Base-by-base conservation (phyloP, 163 green algal genomes). In the Volvox carteri region DNA sequence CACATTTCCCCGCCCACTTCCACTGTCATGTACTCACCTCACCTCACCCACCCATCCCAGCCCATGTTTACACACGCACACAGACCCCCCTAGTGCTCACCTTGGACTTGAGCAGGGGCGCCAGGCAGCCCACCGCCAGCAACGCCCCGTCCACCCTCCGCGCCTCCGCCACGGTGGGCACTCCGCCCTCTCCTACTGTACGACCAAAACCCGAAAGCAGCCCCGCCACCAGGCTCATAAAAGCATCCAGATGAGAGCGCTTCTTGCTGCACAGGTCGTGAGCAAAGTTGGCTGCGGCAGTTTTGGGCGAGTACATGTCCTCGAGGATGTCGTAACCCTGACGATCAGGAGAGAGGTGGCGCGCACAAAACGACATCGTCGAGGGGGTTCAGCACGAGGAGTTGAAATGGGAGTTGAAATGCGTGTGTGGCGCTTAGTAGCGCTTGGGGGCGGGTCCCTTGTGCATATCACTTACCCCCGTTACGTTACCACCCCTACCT, bases 251-350 rank as follows among this genome's bases (percentile, higher is more conserved):
- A 85, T 96, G 94, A 14, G 90, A 84, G 90, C 98, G 98, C 44
- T 95, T 94, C 56, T 94, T 95, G 33, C 90, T 91, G 79, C 95
- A 96, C 56, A 99, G 86, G 86, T 98, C 96, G 54, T 95, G 89
- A 41, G 98, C 75, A 73, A 99, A 97, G 90, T 98, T 98, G 76
- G 97, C 94, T 33, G 97, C 98, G 1, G 97, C 96, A 8, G 96
- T 97, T 85, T 97, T 97, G 48, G 94, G 92, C 39, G 90, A 95
- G 92, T 98, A 98, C 91, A 99, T 98, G 87, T 99, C 98, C 91
- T 99, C 97, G 70, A 99, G 94, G 86, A 99, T 97, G 95, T 99
- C 98, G 90, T 98, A 98, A 0, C 96, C 96, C 95, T 97, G 95
- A 37, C n/a, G 33, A 70, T 7, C 1, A 74, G 73, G 35, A 60